Conservation (phyloP, 371 early-diverging fungal genomes). For the Nosema granulosis region DNA sequence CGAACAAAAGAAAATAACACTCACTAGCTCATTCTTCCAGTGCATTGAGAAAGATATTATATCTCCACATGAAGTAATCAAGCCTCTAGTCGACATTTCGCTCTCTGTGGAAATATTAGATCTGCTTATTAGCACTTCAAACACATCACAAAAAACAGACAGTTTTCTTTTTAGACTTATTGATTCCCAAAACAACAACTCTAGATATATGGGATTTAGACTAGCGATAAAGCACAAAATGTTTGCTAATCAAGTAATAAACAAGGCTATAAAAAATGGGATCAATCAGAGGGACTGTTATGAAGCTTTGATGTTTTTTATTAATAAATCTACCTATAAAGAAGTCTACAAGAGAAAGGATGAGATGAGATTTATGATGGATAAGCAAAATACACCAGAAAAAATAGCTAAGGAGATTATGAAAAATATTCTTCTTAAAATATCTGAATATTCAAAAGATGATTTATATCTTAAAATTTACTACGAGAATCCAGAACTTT, state of each 20-base stretch:
- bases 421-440: constrained; percentile 7
- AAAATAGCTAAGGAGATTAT: neutral
- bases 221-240: constrained; percentile 26
- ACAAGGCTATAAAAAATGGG: constrained; percentile 25
- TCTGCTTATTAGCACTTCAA: constrained; percentile 13
- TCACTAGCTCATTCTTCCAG: neutral
- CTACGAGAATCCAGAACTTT: constrained; percentile 43
- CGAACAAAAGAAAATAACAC: neutral
- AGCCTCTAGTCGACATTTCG: constrained; percentile 36
- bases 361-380: constrained; percentile 35
- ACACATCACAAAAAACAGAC: constrained; percentile 10
- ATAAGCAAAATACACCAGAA: constrained; percentile 6
- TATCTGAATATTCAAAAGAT: constrained; percentile 19
- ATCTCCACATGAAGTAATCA: neutral
- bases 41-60: constrained; percentile 26
- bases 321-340: constrained; percentile 41
- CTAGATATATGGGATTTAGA: constrained; percentile 43
- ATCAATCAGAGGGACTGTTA: constrained; percentile 16
- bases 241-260: constrained; percentile 26
- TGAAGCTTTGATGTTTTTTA: constrained; percentile 18
- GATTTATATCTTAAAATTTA: constrained; percentile 37
- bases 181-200: constrained; percentile 54
- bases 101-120: constrained; percentile 28
- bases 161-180: constrained; percentile 44
- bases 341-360: constrained; percentile 42